Evolutionary conservation across 768 basidiomycete genomes (phyloP).

Genomic region (Collybia mongolica): DNA sequence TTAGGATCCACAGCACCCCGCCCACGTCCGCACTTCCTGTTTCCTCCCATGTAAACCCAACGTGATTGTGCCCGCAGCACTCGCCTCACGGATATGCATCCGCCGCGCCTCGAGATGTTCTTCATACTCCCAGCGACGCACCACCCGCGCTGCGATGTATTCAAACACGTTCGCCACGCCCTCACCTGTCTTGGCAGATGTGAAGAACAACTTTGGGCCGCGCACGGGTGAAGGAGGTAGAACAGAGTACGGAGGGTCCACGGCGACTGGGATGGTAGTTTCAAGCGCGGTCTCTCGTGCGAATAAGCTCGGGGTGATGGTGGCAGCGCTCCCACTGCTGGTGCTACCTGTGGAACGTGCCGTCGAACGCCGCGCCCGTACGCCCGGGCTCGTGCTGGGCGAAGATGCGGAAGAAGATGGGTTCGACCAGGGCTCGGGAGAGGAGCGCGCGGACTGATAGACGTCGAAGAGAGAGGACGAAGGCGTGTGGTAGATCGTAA

Average conservation of each 20-base stretch:
- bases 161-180: conserved; percentile 75
- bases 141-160: conserved; percentile 67
- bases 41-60: conserved; percentile 18
- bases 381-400: conserved; percentile 19
- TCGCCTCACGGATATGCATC: conserved; percentile 37
- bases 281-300: conserved; percentile 27
- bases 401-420: conserved; percentile 17
- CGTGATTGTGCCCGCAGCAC: conserved; percentile 33
- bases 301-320: conserved; percentile 62
- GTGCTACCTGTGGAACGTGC: conserved; percentile 31
- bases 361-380: conserved; percentile 24
- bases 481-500: conserved; percentile 75
- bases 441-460: conserved; percentile 60
- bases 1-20: conserved; percentile 13
- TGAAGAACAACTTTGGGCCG: conserved; percentile 69
- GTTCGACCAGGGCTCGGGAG: conserved; percentile 40
- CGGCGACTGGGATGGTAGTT: conserved; percentile 9
- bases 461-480: conserved; percentile 72
- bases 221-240: conserved; percentile 39
- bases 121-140: conserved; percentile 64
- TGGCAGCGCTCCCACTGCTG: conserved; percentile 47
- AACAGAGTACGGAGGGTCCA: conserved; percentile 14
- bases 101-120: conserved; percentile 49
- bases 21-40: neutral
- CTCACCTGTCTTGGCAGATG: conserved; percentile 77